Conservation (phyloP, 768 basidiomycete genomes). For the Psilocybe cyanescens region DNA sequence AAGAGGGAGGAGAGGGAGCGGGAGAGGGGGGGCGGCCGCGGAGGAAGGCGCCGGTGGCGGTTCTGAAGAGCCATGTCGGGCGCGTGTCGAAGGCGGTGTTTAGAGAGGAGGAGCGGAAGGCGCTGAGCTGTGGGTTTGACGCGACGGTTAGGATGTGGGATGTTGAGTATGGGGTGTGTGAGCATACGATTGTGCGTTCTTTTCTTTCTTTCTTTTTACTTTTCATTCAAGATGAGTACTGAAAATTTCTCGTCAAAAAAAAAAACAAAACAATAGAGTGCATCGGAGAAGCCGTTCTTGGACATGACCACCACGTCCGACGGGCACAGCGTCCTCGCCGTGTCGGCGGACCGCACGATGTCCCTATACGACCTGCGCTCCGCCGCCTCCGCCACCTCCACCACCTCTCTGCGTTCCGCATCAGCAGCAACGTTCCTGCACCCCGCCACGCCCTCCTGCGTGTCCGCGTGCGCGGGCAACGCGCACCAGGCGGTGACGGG, state of each 20-base stretch:
- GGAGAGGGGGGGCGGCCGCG: conserved; percentile 31
- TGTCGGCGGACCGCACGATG: conserved; percentile 77
- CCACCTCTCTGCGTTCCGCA: conserved; percentile 28
- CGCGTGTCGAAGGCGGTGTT: conserved; percentile 77
- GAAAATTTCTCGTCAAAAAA: background rate
- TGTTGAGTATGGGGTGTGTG: conserved; percentile 73
- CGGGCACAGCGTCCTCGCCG: conserved; percentile 53
- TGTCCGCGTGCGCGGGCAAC: conserved; percentile 36
- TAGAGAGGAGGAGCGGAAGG: conserved; percentile 33
- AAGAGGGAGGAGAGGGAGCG: conserved; percentile 31
- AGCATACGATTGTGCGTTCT: conserved; percentile 61
- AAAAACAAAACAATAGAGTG: conserved; percentile 58
- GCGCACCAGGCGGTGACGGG: conserved; percentile 68
- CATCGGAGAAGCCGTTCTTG: conserved; percentile 77
- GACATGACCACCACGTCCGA: conserved; percentile 54
- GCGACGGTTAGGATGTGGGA: conserved; percentile 93
- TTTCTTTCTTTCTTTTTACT: background rate
- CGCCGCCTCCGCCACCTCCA: conserved; percentile 25
- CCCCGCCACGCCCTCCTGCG: conserved; percentile 68
- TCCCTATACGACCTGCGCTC: conserved; percentile 71
- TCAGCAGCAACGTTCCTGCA: conserved; percentile 54
- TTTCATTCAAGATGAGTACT: background rate
- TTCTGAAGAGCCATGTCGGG: conserved; percentile 84
- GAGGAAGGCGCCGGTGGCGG: conserved; percentile 70
- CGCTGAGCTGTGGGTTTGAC: conserved; percentile 86